phyloP scores from a whole-genome alignment of 192 early-diverging fungal genomes.

The Coemansia sp. region DNA sequence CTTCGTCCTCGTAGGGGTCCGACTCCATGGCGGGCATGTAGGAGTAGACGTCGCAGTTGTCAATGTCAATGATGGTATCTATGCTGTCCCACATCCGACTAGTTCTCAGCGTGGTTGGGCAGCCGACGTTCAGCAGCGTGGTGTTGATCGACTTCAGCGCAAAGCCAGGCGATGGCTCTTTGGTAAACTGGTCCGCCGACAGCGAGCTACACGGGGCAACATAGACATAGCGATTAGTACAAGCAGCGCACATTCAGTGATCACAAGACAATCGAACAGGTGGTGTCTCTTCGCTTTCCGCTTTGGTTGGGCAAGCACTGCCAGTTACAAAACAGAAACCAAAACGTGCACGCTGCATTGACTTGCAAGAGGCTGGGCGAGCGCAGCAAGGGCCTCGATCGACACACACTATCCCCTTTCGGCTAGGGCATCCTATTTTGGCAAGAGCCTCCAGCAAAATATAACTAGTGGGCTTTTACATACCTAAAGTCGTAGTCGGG shows the following conservation, averaged over 20 bases:
- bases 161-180: constrained; percentile 68
- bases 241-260: neutral
- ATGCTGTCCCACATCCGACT: constrained; percentile 81
- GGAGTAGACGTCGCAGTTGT: constrained; percentile 87
- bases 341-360: constrained; percentile 5
- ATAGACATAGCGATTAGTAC: constrained; percentile 2
- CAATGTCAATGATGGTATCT: constrained; percentile 78
- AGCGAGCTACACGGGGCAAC: constrained; percentile 38
- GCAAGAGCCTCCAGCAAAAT: neutral
- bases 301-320: neutral
- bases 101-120: constrained; percentile 37
- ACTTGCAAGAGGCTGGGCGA: neutral
- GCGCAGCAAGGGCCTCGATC: constrained; percentile 4
- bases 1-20: constrained; percentile 91
- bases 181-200: constrained; percentile 53
- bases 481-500: constrained; percentile 98
- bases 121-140: constrained; percentile 79
- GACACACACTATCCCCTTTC: neutral
- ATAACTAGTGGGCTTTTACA: constrained; percentile 42
- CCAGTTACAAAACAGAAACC: neutral
- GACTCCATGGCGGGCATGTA: constrained; percentile 84
- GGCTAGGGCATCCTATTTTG: neutral
- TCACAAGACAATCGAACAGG: constrained; percentile 7
- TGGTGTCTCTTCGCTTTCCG: neutral
- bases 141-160: constrained; percentile 84